Conservation (phyloP, 768 basidiomycete species). For the Boletus pseudo-olivaceus region DNA sequence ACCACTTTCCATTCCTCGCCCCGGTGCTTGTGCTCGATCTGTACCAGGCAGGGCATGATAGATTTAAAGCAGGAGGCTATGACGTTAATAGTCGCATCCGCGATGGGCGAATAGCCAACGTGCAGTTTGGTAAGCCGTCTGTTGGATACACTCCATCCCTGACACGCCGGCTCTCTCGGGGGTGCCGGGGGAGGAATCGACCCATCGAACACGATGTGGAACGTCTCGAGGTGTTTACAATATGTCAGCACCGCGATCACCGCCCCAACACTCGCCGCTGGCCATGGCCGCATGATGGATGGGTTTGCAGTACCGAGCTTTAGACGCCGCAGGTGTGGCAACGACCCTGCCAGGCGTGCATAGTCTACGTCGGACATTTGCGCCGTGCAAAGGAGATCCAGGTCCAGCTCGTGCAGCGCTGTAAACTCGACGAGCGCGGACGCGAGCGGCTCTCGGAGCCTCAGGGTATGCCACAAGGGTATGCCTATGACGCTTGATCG, state of each 20-base stretch:
- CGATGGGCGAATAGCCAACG: conserved; percentile 19
- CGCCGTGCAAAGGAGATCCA: conserved; percentile 15
- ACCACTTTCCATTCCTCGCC: conserved; percentile 8
- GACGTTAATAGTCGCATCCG: background rate
- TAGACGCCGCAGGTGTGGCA: conserved; percentile 7
- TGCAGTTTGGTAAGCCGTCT: conserved; percentile 6
- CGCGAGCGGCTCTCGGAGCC: conserved; percentile 1
- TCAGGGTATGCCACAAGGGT: background rate
- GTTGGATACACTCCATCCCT: conserved; percentile 8
- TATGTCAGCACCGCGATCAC: conserved; percentile 11
- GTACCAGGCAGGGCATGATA: conserved; percentile 12
- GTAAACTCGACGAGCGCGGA: conserved; percentile 12
- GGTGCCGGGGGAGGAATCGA: background rate
- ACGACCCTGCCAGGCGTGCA: conserved; percentile 7
- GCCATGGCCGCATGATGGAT: background rate
- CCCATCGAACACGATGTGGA: conserved; percentile 21
- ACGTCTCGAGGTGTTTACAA: conserved; percentile 12
- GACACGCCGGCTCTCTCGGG: background rate
- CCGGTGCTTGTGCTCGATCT: background rate
- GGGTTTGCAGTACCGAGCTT: conserved; percentile 15
- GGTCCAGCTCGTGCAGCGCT: conserved; percentile 11
- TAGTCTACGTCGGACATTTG: conserved; percentile 10
- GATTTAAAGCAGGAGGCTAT: conserved; percentile 12
- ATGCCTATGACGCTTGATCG: background rate
- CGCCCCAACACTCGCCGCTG: conserved; percentile 6